Evolutionary conservation across 495 filamentous ascomycete species (phyloP), one percentile per base, ranked within the genome.

Genomic region (Aspergillus leporis): DNA sequence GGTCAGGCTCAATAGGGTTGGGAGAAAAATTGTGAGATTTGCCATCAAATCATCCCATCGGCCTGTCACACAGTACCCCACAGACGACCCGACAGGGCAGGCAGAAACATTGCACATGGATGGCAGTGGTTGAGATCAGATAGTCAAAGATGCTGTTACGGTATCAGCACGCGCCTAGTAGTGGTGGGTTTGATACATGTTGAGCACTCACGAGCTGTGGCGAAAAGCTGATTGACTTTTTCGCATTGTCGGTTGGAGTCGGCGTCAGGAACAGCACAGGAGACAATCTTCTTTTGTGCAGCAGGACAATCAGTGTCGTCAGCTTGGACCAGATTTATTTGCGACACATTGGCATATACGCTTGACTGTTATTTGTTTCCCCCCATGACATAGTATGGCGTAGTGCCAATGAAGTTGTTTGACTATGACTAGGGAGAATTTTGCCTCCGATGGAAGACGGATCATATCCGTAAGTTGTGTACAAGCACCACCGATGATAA

Each of bases 161-260:
- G 55, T 59, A 53, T 63, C 53, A 63, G 61, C 53, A 63, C 55
- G 56, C 61, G 61, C 61, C 49, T 51, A 51, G 25, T 6, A 28
- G 43, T 21, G 16, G 38, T 41, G 48, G 55, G 40, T 53, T 45
- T 23, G 38, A 51, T 40, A 25, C n/a, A 51, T n/a, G 54, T 30
- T 48, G 59, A 53, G 59, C 30, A 53, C 51, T 53, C 22, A 58
- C 45, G 30, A 53, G 41, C 36, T 30, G 43, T 54, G 60, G 50
- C 23, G 25, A 43, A 47, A 21, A 14, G 38, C 6, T 54, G 25
- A 59, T 34, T 48, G 54, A 51, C 43, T 50, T 30, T 55, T 51
- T 64, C 57, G 53, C 50, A 53, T 53, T 25, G 25, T 54, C 61
- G 58, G 58, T 43, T 61, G 53, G 58, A 54, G 40, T 61, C 61